phyloP scores from a whole-genome alignment of 1,139 yeast species.

The Saccharomyces hybrid region DNA sequence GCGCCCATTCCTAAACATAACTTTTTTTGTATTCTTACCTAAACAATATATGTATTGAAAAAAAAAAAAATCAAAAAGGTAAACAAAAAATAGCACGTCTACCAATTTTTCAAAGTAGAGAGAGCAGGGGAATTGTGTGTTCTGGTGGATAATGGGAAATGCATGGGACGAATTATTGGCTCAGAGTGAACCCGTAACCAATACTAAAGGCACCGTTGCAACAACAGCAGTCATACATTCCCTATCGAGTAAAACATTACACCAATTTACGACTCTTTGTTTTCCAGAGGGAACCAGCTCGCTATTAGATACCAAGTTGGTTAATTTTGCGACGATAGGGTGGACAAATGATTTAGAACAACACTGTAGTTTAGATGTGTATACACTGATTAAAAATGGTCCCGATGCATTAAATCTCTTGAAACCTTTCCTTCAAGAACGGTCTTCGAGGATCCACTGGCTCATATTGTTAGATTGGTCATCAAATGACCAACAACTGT shows the following conservation, averaged over 20 bases:
- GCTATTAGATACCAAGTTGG: background rate
- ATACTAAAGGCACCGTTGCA: background rate
- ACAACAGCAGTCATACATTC: background rate
- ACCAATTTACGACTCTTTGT: constrained; percentile 3
- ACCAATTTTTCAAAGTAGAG: background rate
- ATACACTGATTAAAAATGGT: background rate
- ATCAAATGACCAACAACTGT: constrained; percentile 12
- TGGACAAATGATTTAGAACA: background rate
- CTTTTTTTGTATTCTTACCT: background rate
- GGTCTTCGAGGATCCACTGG: constrained; percentile 9
- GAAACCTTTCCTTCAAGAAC: constrained; percentile 1
- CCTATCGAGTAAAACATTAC: background rate
- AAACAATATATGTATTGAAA: background rate
- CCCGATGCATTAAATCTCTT: constrained; percentile 1
- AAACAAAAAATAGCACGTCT: background rate
- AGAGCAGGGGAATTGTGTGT: background rate
- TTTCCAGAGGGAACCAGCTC: background rate
- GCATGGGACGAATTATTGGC: constrained; percentile 1
- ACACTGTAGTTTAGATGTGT: background rate
- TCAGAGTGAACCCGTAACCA: background rate
- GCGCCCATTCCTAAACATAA: background rate
- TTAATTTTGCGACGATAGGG: background rate
- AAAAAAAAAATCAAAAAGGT: background rate
- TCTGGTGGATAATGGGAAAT: constrained; percentile 3
- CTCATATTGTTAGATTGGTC: constrained; percentile 20